phyloP scores from a whole-genome alignment of 2,329 filamentous ascomycete genomes.

The Myotisia sp. region DNA sequence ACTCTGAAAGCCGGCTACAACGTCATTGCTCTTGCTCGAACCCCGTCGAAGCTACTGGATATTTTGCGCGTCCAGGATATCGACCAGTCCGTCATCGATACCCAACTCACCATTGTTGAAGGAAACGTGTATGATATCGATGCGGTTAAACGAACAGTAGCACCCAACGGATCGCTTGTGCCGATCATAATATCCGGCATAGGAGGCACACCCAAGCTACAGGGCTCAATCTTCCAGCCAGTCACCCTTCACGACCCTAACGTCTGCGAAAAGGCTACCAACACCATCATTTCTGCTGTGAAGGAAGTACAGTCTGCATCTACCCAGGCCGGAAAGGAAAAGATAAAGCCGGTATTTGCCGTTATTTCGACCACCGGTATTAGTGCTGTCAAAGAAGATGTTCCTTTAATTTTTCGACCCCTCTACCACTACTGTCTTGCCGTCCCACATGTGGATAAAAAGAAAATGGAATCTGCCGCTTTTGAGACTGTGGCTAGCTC shows the following conservation, averaged over 20 bases:
- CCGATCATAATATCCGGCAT: conserved; percentile 36
- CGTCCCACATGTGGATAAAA: conserved; percentile 16
- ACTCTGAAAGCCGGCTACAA: conserved; percentile 33
- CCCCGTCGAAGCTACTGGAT: conserved; percentile 34
- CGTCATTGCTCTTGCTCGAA: conserved; percentile 37
- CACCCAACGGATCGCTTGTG: conserved; percentile 21
- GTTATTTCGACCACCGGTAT: conserved; percentile 18
- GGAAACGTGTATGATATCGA: conserved; percentile 33
- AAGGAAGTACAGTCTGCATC: conserved; percentile 11
- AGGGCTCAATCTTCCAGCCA: conserved; percentile 13
- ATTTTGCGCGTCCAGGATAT: conserved; percentile 31
- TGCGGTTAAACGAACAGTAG: conserved; percentile 28
- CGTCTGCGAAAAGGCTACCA: conserved; percentile 16
- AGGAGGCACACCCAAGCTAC: conserved; percentile 14
- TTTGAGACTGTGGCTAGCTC: conserved; percentile 14
- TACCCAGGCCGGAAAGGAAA: neutral
- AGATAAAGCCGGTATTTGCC: conserved; percentile 11
- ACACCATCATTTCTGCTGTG: conserved; percentile 14
- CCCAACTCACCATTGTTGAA: conserved; percentile 34
- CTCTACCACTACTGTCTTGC: conserved; percentile 15
- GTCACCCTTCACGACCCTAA: conserved; percentile 16
- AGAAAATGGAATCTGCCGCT: conserved; percentile 13
- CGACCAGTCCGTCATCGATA: conserved; percentile 20
- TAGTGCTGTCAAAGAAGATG: conserved; percentile 11
- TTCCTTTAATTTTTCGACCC: conserved; percentile 12